Evolutionary conservation across 2,329 filamentous ascomycete species (phyloP).

Genomic region (Neofusicoccum kwambonambiense): DNA sequence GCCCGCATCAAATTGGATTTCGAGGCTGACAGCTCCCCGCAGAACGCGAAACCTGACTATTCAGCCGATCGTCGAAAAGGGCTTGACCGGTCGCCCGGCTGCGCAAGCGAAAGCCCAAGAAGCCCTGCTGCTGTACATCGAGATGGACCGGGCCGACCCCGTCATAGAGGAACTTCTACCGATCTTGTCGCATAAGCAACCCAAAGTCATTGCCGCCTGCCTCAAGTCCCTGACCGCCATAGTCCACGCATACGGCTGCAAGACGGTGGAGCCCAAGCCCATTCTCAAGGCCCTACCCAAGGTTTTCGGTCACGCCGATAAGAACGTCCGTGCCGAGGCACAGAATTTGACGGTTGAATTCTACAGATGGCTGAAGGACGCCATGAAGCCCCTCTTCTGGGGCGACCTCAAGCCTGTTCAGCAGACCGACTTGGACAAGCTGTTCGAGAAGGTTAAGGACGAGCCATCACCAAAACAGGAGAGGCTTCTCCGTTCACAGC

Average conservation of each 20-base stretch:
- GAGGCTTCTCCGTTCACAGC: constrained; percentile 81
- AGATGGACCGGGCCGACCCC: constrained; percentile 80
- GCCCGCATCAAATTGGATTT: background rate
- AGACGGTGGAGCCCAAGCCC: constrained; percentile 88
- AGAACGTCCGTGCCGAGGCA: constrained; percentile 93
- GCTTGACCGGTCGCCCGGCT: constrained; percentile 78
- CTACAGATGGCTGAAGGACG: constrained; percentile 94
- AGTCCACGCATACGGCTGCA: constrained; percentile 92
- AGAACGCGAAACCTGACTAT: constrained; percentile 75
- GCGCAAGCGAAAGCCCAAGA: constrained; percentile 87
- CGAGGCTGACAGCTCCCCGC: constrained; percentile 21
- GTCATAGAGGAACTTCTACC: constrained; percentile 89
- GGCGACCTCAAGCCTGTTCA: constrained; percentile 91
- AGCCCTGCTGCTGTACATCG: constrained; percentile 82
- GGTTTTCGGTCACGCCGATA: constrained; percentile 93
- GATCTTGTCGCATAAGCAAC: constrained; percentile 80
- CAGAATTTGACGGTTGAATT: constrained; percentile 90
- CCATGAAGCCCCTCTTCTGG: constrained; percentile 99
- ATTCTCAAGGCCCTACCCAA: constrained; percentile 86
- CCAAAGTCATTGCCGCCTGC: constrained; percentile 78
- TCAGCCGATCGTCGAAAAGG: constrained; percentile 83
- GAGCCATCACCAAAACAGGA: constrained; percentile 88
- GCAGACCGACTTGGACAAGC: constrained; percentile 86
- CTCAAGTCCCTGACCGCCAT: constrained; percentile 77
- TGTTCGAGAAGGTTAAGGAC: constrained; percentile 90